These are phyloP conservation scores for Beauveria varroae DNA, from an alignment of 2,329 filamentous ascomycete species.

Conservation along the genomic window DNA sequence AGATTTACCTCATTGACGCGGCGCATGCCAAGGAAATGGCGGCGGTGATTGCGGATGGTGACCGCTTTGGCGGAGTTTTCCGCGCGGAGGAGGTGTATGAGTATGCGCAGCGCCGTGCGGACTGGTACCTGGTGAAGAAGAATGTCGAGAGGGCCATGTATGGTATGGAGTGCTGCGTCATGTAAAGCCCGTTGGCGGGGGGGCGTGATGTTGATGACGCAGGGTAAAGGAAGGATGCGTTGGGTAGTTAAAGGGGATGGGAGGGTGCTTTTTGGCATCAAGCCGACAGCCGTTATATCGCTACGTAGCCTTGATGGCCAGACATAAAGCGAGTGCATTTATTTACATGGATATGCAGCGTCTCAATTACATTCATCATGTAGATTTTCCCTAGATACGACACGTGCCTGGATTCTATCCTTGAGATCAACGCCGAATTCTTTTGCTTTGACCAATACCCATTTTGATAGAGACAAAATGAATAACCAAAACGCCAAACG, in stretches of 20 bases:
- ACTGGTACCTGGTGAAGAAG: constrained; percentile 87
- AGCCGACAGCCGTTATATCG: not conserved
- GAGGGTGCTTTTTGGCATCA: not conserved
- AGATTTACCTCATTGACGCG: constrained; percentile 89
- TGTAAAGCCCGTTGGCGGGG: too few relatives aligned
- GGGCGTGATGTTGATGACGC: not conserved
- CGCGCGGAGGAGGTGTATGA: constrained; percentile 95
- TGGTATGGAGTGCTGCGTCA: constrained; percentile 78
- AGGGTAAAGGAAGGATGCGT: not conserved
- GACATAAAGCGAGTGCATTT: not conserved
- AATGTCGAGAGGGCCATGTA: constrained; percentile 97
- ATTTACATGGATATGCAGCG: not conserved
- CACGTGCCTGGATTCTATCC: not conserved
- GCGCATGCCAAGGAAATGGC: constrained; percentile 87
- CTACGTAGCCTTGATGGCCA: not conserved
- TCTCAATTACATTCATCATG: not conserved
- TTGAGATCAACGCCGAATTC: not conserved
- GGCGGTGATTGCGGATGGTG: constrained; percentile 83
- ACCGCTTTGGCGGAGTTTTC: constrained; percentile 87
- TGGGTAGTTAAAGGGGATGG: not conserved
- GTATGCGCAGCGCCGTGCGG: constrained; percentile 85
- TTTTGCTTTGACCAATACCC: not conserved
- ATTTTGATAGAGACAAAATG: not conserved
- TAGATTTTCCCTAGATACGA: not conserved
- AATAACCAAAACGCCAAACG: not conserved